Evolutionary conservation across 2,329 filamentous ascomycete species (phyloP).

Genomic region (Colletotrichum magnum): DNA sequence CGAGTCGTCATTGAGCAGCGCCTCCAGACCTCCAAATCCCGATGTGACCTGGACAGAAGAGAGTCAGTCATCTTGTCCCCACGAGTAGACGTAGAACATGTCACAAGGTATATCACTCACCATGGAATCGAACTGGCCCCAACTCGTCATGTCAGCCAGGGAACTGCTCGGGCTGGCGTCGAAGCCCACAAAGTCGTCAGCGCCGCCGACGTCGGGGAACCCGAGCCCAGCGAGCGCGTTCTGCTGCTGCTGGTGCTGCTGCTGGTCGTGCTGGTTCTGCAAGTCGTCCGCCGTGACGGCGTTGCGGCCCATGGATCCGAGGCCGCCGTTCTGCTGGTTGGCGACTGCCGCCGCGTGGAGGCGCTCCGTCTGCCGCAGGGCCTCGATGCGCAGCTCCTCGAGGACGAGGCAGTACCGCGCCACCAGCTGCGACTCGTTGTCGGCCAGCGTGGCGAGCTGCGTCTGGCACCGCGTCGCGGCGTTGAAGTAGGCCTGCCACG

Average conservation of each 20-base stretch:
- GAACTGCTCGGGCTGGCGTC: slow-evolving; percentile 34
- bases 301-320: not conserved
- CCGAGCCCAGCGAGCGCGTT: slow-evolving; percentile 7
- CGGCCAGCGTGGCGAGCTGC: slow-evolving; percentile 54
- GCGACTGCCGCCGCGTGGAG: not conserved
- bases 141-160: slow-evolving; percentile 37
- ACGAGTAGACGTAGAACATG: too few species aligned
- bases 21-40: slow-evolving; percentile 33
- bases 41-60: slow-evolving; percentile 20
- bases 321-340: slow-evolving; percentile 4
- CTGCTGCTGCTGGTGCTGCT: slow-evolving; percentile 1
- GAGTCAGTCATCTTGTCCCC: not conserved
- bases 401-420: slow-evolving; percentile 59
- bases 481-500: slow-evolving; percentile 50
- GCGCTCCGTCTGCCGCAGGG: slow-evolving; percentile 34
- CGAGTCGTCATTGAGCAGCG: slow-evolving; percentile 31
- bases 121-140: slow-evolving; percentile 41
- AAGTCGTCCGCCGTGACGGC: not conserved
- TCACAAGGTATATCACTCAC: not conserved
- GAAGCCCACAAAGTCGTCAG: slow-evolving; percentile 33
- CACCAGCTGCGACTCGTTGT: slow-evolving; percentile 52
- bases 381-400: slow-evolving; percentile 48
- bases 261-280: slow-evolving; percentile 15
- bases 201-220: slow-evolving; percentile 18
- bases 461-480: slow-evolving; percentile 57